These are phyloP conservation scores for Backusella morwellensis DNA, from an alignment of 192 early-diverging fungal species.

Conservation along the genomic window DNA sequence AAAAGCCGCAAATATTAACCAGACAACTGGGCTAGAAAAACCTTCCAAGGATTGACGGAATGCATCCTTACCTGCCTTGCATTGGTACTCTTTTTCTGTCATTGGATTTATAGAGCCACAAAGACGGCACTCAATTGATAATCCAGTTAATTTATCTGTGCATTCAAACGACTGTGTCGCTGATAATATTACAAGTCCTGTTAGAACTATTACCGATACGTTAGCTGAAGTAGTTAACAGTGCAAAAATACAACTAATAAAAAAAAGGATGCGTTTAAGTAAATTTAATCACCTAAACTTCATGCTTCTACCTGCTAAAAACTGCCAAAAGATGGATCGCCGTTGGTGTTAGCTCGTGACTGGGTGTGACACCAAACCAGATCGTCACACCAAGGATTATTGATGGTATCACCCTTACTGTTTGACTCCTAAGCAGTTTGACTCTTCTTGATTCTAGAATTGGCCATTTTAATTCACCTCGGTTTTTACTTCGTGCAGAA, in stretches of 20 bases:
- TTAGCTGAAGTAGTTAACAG: constrained; percentile 46
- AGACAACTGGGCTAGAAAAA: constrained; percentile 60
- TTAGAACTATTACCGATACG: constrained; percentile 49
- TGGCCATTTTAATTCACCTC: too few relatives aligned
- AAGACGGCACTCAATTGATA: constrained; percentile 46
- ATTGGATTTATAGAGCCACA: constrained; percentile 26
- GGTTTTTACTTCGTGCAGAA: too few relatives aligned
- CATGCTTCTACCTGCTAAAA: constrained; percentile 25
- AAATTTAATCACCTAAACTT: neutral
- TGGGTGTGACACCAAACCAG: constrained; percentile 30
- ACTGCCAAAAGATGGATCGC: constrained; percentile 32
- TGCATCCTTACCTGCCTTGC: constrained; percentile 52
- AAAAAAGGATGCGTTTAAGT: neutral
- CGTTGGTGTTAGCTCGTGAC: constrained; percentile 21
- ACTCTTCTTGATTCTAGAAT: neutral
- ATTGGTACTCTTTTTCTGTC: constrained; percentile 44
- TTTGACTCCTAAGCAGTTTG: neutral
- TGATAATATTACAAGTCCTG: constrained; percentile 51
- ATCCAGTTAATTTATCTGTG: constrained; percentile 42
- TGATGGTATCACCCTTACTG: neutral
- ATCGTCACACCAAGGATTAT: neutral
- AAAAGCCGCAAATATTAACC: constrained; percentile 72
- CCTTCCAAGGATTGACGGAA: constrained; percentile 52
- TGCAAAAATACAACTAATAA: constrained; percentile 44
- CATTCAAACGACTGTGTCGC: constrained; percentile 60